phyloP scores from a whole-genome alignment of 345 rosid species.

The Aquilaria sinensis region DNA sequence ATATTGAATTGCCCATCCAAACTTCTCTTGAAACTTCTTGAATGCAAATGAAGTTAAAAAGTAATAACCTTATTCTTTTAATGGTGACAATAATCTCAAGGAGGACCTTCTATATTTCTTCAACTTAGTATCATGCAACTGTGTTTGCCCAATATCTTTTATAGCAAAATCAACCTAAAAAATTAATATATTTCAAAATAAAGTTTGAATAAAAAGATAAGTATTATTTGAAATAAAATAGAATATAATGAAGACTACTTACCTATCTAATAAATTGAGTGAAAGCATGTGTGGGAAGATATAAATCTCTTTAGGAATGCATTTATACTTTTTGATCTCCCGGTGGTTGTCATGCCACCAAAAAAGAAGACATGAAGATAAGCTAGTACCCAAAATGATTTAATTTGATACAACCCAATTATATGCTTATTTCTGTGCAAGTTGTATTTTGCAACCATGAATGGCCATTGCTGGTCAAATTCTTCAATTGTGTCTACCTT shows the following conservation, averaged over 20 bases:
- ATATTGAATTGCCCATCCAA: too few species aligned
- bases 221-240: background rate
- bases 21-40: too few species aligned
- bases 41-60: too few species aligned
- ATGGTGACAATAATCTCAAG: too few species aligned
- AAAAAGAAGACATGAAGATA: background rate
- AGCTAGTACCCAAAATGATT: background rate
- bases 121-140: too few species aligned
- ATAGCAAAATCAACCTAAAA: background rate
- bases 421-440: too few species aligned
- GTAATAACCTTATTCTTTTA: too few species aligned
- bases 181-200: background rate
- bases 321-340: background rate
- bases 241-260: background rate
- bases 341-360: background rate
- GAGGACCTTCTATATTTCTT: too few species aligned
- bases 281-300: background rate
- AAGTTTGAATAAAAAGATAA: background rate
- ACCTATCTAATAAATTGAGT: background rate
- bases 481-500: background rate
- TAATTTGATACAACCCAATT: too few species aligned
- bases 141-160: background rate
- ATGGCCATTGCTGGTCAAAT: background rate
- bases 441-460: background rate
- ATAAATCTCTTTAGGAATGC: background rate